A percentile compares a stretch with the other conserved stretches of the same genome.
These are phyloP conservation scores for Cystofilobasidium ferigula DNA, from an alignment of 768 basidiomycete genomes.

Conservation along the genomic window DNA sequence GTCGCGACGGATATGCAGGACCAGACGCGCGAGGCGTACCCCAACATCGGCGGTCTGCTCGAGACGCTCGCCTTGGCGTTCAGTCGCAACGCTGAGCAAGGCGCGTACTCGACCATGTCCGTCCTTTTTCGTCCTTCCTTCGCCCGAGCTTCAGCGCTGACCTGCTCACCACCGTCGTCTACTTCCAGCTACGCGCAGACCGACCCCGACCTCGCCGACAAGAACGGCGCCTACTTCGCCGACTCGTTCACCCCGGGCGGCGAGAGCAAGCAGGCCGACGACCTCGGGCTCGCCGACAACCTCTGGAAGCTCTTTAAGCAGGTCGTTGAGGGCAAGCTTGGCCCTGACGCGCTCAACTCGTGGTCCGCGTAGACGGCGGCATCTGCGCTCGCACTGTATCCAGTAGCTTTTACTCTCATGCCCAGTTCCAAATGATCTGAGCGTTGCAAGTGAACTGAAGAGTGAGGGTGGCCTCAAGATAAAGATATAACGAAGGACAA, in stretches of 20 bases:
- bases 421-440: too few relatives aligned
- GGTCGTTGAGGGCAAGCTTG: constrained; percentile 36
- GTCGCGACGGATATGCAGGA: constrained; percentile 38
- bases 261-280: constrained; percentile 35
- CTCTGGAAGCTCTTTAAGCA: constrained; percentile 35
- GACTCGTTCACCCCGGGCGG: constrained; percentile 31
- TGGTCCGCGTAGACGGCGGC: constrained; percentile 23
- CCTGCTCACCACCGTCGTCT: neutral
- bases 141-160: neutral
- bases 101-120: constrained; percentile 34
- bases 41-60: constrained; percentile 20
- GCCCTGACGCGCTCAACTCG: constrained; percentile 30
- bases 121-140: constrained; percentile 23
- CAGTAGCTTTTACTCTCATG: too few relatives aligned
- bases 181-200: constrained; percentile 7
- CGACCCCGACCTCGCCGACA: constrained; percentile 32
- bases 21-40: constrained; percentile 31
- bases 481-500: too few relatives aligned
- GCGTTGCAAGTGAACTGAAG: too few relatives aligned
- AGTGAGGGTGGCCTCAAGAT: too few relatives aligned
- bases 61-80: neutral
- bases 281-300: constrained; percentile 29
- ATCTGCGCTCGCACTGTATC: neutral
- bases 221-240: constrained; percentile 35
- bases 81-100: constrained; percentile 31